These are phyloP conservation scores for Lentinula detonsa DNA, from an alignment of 768 basidiomycete genomes.

Conservation along the genomic window DNA sequence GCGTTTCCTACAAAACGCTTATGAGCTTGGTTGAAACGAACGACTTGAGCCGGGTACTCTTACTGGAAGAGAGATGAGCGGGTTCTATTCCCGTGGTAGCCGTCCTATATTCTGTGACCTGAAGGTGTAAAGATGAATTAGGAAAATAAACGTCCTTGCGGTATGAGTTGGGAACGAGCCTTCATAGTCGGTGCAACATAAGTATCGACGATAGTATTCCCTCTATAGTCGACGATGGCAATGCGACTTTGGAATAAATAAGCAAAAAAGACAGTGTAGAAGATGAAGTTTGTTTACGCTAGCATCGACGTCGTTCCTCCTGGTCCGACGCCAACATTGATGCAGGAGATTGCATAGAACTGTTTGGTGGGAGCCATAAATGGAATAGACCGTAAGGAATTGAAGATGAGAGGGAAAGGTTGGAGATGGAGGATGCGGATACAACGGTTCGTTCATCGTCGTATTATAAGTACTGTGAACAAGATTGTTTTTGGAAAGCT, in stretches of 20 bases:
- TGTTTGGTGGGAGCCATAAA: constrained; percentile 26
- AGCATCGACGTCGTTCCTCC: constrained; percentile 80
- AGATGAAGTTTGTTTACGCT: constrained; percentile 46
- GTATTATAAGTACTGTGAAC: not conserved
- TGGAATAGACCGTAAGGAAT: constrained; percentile 13
- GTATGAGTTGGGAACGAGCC: constrained; percentile 17
- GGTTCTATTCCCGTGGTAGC: constrained; percentile 50
- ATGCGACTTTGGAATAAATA: constrained; percentile 27
- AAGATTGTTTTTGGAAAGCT: not conserved
- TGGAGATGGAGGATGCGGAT: not conserved
- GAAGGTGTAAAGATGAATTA: constrained; percentile 11
- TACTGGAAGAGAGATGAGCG: constrained; percentile 33
- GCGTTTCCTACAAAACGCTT: constrained; percentile 35
- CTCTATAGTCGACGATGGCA: constrained; percentile 51
- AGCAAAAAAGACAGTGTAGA: constrained; percentile 7
- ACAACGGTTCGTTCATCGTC: not conserved
- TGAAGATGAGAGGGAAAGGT: constrained; percentile 10
- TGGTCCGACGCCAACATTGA: constrained; percentile 73
- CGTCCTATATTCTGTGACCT: constrained; percentile 72
- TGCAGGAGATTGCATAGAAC: constrained; percentile 56
- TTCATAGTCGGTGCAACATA: constrained; percentile 60
- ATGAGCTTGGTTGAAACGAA: not conserved
- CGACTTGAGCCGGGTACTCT: constrained; percentile 12
- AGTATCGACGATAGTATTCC: constrained; percentile 53
- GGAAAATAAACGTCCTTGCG: no score